Percentiles rank a stretch among this genome's conserved stretches.
phyloP scores from a whole-genome alignment of 73 alveolate species.

The Stentor roeselii region DNA sequence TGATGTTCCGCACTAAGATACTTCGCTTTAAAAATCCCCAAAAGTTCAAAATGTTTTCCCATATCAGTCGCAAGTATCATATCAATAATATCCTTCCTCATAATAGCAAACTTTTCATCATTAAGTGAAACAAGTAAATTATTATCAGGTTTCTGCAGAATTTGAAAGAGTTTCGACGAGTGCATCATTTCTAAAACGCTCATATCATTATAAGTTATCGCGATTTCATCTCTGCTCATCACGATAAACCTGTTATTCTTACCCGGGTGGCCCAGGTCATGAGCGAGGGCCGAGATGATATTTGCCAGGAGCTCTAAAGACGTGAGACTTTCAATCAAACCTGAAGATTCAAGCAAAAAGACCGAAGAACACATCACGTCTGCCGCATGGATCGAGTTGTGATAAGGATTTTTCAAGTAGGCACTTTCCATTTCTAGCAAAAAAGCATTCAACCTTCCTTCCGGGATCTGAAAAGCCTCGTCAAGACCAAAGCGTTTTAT shows the following conservation, averaged over 20 bases:
- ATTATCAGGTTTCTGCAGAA: not conserved
- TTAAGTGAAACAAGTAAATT: not conserved
- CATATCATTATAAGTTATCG: not conserved
- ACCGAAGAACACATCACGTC: too few species aligned
- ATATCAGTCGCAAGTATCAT: not conserved
- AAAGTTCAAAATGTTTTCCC: not conserved
- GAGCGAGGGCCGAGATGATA: too few species aligned
- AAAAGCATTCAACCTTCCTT: too few species aligned
- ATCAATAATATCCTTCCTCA: not conserved
- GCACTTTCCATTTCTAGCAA: too few species aligned
- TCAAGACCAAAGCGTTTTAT: too few species aligned
- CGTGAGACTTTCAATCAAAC: too few species aligned
- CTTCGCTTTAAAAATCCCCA: not conserved
- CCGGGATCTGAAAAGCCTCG: too few species aligned
- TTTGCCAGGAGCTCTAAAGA: too few species aligned
- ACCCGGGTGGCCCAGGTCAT: not conserved
- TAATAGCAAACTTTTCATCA: not conserved
- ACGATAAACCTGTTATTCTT: not conserved
- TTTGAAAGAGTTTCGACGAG: not conserved
- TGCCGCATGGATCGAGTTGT: too few species aligned
- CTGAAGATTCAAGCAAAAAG: too few species aligned
- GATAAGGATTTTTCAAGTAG: too few species aligned
- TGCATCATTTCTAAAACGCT: not conserved
- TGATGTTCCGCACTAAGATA: not conserved
- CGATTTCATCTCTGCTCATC: not conserved